phyloP scores from a whole-genome alignment of 108 stramenopile species.

The Nannochloropsis gaditana region DNA sequence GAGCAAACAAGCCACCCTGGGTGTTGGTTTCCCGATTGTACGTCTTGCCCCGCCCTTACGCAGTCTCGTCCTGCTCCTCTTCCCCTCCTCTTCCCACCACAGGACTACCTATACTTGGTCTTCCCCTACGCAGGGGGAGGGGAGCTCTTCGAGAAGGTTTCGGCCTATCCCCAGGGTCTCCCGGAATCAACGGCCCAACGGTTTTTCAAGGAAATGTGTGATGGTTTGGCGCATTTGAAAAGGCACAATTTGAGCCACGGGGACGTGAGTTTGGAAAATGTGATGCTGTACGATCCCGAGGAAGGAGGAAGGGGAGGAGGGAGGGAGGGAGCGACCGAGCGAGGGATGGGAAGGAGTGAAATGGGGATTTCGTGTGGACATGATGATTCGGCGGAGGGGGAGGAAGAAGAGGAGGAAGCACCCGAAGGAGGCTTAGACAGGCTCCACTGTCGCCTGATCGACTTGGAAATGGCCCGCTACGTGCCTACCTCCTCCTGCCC shows the following conservation, averaged over 20 bases:
- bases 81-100: background rate
- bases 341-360: background rate
- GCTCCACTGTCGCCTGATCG: conserved; percentile 1
- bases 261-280: background rate
- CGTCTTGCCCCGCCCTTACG: no score
- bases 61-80: background rate
- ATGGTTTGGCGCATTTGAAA: background rate
- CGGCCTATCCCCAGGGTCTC: background rate
- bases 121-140: background rate
- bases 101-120: background rate
- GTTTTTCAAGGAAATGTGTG: background rate
- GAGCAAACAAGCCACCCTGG: no score
- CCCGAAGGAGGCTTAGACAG: background rate
- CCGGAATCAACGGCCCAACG: background rate
- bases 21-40: no score
- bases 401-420: background rate
- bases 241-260: background rate
- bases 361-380: background rate
- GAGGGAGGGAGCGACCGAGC: background rate
- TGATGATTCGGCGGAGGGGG: background rate
- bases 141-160: background rate
- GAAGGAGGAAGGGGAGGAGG: background rate
- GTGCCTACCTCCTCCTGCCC: background rate
- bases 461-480: background rate
- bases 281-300: background rate